Percentiles rank a stretch among this genome's conserved stretches.
These are phyloP conservation scores for Clavariopsis aquatica DNA, from an alignment of 495 filamentous ascomycete species.

Conservation along the genomic window DNA sequence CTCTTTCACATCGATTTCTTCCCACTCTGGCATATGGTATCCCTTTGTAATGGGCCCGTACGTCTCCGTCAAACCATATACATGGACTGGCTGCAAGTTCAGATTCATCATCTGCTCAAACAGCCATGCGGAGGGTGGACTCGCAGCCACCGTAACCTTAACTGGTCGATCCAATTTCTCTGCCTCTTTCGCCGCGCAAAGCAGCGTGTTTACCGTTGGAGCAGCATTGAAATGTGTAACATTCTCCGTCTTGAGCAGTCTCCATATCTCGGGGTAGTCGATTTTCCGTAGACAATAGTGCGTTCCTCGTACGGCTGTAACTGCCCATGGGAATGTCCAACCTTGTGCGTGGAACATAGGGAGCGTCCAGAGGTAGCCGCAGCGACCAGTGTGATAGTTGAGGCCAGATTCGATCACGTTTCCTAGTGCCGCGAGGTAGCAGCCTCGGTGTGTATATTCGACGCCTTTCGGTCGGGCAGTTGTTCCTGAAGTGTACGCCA, in stretches of 20 bases:
- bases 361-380: conserved; percentile 86
- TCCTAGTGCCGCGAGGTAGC: conserved; percentile 78
- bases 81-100: conserved; percentile 89
- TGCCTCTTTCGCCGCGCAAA: conserved; percentile 76
- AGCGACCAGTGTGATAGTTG: conserved; percentile 66
- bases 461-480: conserved; percentile 93
- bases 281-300: conserved; percentile 95
- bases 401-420: conserved; percentile 89
- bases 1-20: conserved; percentile 65
- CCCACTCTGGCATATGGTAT: conserved; percentile 83
- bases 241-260: conserved; percentile 73
- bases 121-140: conserved; percentile 81
- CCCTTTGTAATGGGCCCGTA: conserved; percentile 96
- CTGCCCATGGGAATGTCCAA: conserved; percentile 66
- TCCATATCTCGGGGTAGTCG: conserved; percentile 92
- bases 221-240: conserved; percentile 96
- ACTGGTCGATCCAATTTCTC: conserved; percentile 68
- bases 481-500: conserved; percentile 91
- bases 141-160: conserved; percentile 88
- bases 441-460: conserved; percentile 83
- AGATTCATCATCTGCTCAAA: conserved; percentile 89
- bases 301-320: conserved; percentile 88
- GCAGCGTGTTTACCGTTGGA: conserved; percentile 91
- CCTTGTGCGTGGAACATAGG: conserved; percentile 93
- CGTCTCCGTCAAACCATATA: conserved; percentile 93